These are phyloP conservation scores for Pythium aphanidermatum DNA, from an alignment of 352 stramenopile genomes.

Conservation along the genomic window DNA sequence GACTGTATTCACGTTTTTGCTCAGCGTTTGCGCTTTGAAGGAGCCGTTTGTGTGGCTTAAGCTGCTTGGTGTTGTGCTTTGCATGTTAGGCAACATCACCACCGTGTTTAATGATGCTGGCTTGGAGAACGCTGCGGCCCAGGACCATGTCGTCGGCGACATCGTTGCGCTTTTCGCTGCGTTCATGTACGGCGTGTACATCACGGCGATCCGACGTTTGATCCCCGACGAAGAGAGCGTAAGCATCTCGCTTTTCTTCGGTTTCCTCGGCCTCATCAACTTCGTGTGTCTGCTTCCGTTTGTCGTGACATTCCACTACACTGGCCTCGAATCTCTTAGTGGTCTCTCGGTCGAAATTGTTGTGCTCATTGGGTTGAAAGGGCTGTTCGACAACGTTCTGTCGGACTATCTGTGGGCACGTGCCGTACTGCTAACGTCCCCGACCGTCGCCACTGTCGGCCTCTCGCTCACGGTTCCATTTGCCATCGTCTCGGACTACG, in stretches of 20 bases:
- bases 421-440: conserved; percentile 92
- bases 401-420: conserved; percentile 95
- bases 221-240: conserved; percentile 83
- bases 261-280: conserved; percentile 91
- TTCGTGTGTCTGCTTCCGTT: conserved; percentile 71
- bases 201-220: conserved; percentile 71
- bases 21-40: conserved; percentile 74
- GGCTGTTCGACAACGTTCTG: conserved; percentile 93
- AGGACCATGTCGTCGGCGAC: conserved; percentile 49
- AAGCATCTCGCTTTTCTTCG: conserved; percentile 92
- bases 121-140: conserved; percentile 11
- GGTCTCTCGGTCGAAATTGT: conserved; percentile 66
- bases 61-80: conserved; percentile 77
- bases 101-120: conserved; percentile 75
- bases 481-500: conserved; percentile 89
- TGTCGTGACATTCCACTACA: conserved; percentile 53
- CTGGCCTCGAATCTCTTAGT: conserved; percentile 51
- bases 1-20: conserved; percentile 91
- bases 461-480: conserved; percentile 95
- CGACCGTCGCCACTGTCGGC: conserved; percentile 94
- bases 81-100: conserved; percentile 82
- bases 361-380: conserved; percentile 82
- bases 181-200: conserved; percentile 94
- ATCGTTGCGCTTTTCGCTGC: conserved; percentile 67
- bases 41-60: conserved; percentile 83